Evolutionary conservation across 140 eudicot species (phyloP).

Genomic region (Senecio squalidus): DNA sequence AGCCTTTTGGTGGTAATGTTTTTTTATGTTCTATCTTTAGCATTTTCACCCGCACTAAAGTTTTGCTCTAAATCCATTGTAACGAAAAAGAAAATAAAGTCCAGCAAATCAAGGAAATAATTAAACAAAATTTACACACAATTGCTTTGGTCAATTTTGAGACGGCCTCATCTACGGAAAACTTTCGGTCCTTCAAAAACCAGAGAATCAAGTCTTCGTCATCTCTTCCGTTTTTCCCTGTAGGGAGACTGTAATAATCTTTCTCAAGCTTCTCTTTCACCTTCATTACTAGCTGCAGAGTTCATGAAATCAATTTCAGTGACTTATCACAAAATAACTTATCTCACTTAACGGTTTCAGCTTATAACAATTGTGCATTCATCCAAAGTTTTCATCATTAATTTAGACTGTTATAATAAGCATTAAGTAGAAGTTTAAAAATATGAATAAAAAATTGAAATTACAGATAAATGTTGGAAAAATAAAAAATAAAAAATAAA

Average conservation of each 20-base stretch:
- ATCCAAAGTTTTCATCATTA: no score
- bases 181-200: conserved; percentile 80
- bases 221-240: conserved; percentile 89
- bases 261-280: conserved; percentile 86
- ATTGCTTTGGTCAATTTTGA: conserved; percentile 73
- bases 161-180: conserved; percentile 64
- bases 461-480: no score
- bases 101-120: neutral
- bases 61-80: no score
- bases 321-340: no score
- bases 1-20: no score
- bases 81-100: neutral
- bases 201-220: conserved; percentile 88
- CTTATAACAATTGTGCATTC: neutral
- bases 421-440: no score
- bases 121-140: conserved; percentile 18
- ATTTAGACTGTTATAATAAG: no score
- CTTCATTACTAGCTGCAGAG: conserved; percentile 66
- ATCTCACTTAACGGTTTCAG: no score
- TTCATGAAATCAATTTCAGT: neutral
- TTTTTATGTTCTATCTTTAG: no score
- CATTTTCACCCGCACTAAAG: no score
- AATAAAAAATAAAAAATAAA: no score
- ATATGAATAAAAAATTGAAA: no score
- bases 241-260: conserved; percentile 63